A percentile compares a stretch with the other conserved stretches of the same genome.
These are phyloP conservation scores for Megacollybia marginata DNA, from an alignment of 768 basidiomycete genomes.

Conservation along the genomic window DNA sequence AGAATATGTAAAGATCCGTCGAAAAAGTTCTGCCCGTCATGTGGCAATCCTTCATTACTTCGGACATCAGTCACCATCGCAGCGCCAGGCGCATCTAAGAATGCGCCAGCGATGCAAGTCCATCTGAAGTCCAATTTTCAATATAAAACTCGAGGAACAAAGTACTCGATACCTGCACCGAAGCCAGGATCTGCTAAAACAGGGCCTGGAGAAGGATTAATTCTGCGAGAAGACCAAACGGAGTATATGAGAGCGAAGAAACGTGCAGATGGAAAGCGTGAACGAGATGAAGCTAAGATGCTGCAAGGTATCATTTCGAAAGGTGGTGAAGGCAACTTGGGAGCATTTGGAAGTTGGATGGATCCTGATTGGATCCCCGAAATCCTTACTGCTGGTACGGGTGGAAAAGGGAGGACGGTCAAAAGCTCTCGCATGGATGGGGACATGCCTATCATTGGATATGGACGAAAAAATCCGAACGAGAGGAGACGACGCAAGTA, in stretches of 20 bases:
- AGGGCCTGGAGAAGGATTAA: slow-evolving; percentile 73
- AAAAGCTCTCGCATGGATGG: slow-evolving; percentile 46
- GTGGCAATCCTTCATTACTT: slow-evolving; percentile 86
- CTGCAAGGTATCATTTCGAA: slow-evolving; percentile 50
- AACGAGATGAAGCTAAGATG: slow-evolving; percentile 75
- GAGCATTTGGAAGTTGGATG: slow-evolving; percentile 74
- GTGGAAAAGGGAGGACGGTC: slow-evolving; percentile 62
- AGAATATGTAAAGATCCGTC: slow-evolving; percentile 95
- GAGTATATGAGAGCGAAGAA: slow-evolving; percentile 83
- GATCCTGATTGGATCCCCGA: slow-evolving; percentile 94
- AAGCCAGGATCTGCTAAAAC: slow-evolving; percentile 84
- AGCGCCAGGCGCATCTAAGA: slow-evolving; percentile 49
- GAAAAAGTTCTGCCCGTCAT: slow-evolving; percentile 96
- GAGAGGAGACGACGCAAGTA: slow-evolving; percentile 60
- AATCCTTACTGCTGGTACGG: slow-evolving; percentile 57
- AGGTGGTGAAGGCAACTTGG: slow-evolving; percentile 39
- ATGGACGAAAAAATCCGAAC: slow-evolving; percentile 88
- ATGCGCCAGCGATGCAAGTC: slow-evolving; percentile 68
- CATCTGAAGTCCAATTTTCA: slow-evolving; percentile 97
- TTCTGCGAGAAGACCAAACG: slow-evolving; percentile 88
- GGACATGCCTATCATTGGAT: slow-evolving; percentile 78
- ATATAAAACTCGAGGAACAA: slow-evolving; percentile 85
- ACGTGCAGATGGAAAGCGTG: slow-evolving; percentile 61
- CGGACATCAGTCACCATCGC: slow-evolving; percentile 87
- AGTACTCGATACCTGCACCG: slow-evolving; percentile 87